phyloP scores from a whole-genome alignment of 1,284 basidiomycete species.

The Coniferiporia weirii region DNA sequence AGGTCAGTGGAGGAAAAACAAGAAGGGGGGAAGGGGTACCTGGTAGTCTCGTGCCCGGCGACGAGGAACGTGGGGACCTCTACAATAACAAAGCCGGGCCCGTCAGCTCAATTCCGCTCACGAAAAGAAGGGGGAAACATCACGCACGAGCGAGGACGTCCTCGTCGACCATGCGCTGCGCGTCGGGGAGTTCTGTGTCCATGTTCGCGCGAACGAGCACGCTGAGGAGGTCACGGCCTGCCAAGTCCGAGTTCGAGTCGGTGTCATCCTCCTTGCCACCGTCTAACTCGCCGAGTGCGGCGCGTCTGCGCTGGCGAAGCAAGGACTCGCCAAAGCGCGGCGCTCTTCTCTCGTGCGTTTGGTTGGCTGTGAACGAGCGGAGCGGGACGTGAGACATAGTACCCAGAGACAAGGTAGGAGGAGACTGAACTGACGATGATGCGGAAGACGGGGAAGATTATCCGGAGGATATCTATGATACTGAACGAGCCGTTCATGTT shows the following conservation, averaged over 20 bases:
- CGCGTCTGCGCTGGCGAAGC: slow-evolving; percentile 39
- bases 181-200: slow-evolving; percentile 50
- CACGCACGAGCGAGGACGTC: slow-evolving; percentile 68
- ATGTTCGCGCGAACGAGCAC: slow-evolving; percentile 61
- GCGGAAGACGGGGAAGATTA: slow-evolving; percentile 20
- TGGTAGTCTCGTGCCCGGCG: slow-evolving; percentile 75
- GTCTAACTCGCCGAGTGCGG: slow-evolving; percentile 25
- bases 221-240: slow-evolving; percentile 44
- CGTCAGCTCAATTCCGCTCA: not conserved
- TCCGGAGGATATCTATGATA: slow-evolving; percentile 12
- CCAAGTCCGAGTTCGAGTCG: slow-evolving; percentile 14
- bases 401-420: too few species aligned
- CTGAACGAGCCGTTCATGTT: slow-evolving; percentile 7
- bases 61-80: slow-evolving; percentile 58
- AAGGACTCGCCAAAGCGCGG: not conserved
- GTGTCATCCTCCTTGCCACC: slow-evolving; percentile 8
- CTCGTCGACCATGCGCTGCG: slow-evolving; percentile 60
- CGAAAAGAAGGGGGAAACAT: not conserved
- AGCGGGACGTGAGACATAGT: too few species aligned
- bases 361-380: not conserved
- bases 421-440: slow-evolving; percentile 19
- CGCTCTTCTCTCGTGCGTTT: not conserved
- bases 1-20: too few species aligned
- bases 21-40: slow-evolving; percentile 29
- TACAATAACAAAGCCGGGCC: slow-evolving; percentile 20